A percentile compares a stretch with the other conserved stretches of the same genome.
phyloP scores from a whole-genome alignment of 768 basidiomycete species.

The Tulasnella sp. region DNA sequence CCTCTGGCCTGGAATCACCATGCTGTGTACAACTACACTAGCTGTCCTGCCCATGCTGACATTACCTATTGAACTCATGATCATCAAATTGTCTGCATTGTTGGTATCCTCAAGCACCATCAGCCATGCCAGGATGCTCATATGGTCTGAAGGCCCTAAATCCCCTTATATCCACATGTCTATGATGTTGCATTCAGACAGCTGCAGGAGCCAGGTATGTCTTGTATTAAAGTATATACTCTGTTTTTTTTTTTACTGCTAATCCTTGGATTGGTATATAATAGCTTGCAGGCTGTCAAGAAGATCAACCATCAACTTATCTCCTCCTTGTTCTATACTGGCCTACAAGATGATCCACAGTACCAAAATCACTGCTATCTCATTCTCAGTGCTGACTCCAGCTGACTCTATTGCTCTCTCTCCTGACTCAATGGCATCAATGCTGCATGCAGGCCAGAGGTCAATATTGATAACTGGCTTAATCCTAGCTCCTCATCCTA shows the following conservation, averaged over 20 bases:
- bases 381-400: conserved; percentile 19
- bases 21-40: conserved; percentile 22
- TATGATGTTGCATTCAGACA: conserved; percentile 18
- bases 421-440: conserved; percentile 4
- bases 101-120: conserved; percentile 27
- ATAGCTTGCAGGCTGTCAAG: conserved; percentile 21
- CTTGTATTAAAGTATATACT: too few relatives aligned
- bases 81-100: conserved; percentile 21
- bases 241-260: not conserved
- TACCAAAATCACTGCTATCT: conserved; percentile 21
- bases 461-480: conserved; percentile 29
- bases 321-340: not conserved
- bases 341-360: not conserved
- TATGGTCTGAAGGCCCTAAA: conserved; percentile 21
- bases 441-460: not conserved
- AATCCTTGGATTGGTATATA: not conserved
- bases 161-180: conserved; percentile 30
- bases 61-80: conserved; percentile 22
- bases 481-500: conserved; percentile 14
- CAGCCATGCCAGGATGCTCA: conserved; percentile 22
- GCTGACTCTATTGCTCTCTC: not conserved
- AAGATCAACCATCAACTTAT: conserved; percentile 15
- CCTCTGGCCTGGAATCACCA: not conserved
- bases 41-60: conserved; percentile 31
- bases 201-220: not conserved